Evolutionary conservation across 225 moss, liverwort and hornwort genomes (phyloP).

Genomic region (Physcomitrium patens): DNA sequence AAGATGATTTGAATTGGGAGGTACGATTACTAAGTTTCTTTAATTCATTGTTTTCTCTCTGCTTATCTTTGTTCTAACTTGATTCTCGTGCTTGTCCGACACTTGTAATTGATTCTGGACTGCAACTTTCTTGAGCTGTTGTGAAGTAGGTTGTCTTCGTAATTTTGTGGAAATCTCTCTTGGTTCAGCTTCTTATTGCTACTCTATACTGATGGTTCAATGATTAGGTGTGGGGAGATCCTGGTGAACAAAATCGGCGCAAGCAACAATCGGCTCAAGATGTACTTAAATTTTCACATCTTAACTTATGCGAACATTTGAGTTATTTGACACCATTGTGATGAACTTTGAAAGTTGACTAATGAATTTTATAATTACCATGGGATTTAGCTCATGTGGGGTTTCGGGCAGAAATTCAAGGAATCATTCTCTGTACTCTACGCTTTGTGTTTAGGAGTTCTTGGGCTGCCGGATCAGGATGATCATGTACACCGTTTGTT

Average conservation of each 20-base stretch:
- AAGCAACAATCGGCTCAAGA: slow-evolving; percentile 72
- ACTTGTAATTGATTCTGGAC: background rate
- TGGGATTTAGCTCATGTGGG: too few relatives aligned
- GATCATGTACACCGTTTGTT: background rate
- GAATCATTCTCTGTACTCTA: background rate
- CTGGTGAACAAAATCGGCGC: slow-evolving; percentile 65
- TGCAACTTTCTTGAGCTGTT: background rate
- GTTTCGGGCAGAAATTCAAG: too few relatives aligned
- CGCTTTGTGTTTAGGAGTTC: background rate
- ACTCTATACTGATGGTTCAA: slow-evolving; percentile 19
- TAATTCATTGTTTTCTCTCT: background rate
- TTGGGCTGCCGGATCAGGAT: slow-evolving; percentile 21
- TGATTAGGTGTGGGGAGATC: slow-evolving; percentile 77
- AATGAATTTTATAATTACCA: background rate
- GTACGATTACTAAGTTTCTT: slow-evolving; percentile 30
- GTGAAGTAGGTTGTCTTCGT: slow-evolving; percentile 2
- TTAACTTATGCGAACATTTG: slow-evolving; percentile 10
- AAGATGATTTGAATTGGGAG: slow-evolving; percentile 85
- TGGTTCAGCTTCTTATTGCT: background rate
- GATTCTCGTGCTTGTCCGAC: background rate
- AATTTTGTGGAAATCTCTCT: slow-evolving; percentile 13
- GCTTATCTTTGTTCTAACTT: background rate
- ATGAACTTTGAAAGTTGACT: slow-evolving; percentile 8
- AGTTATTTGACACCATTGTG: background rate
- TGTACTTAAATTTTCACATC: slow-evolving; percentile 18